These are phyloP conservation scores for Evernia prunastri DNA, from an alignment of 495 filamentous ascomycete species.

Conservation along the genomic window DNA sequence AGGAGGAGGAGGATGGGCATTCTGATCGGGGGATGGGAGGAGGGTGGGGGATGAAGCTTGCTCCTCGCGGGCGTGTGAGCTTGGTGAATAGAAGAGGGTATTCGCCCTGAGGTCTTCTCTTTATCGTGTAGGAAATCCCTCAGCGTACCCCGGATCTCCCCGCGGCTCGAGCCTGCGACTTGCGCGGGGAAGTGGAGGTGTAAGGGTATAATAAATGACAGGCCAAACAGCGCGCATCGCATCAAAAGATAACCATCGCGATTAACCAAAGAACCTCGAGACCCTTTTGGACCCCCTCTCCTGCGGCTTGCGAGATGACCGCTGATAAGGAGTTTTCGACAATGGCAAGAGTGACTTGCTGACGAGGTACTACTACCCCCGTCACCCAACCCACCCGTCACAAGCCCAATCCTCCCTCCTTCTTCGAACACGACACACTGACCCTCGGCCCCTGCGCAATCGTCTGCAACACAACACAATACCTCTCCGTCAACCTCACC, in stretches of 20 bases:
- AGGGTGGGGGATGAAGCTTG: neutral
- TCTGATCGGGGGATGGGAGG: neutral
- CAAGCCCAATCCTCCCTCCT: too few relatives aligned
- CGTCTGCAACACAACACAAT: slow-evolving; percentile 37
- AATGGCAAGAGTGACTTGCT: neutral
- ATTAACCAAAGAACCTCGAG: neutral
- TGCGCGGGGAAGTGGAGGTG: too few relatives aligned
- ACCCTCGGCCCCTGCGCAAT: slow-evolving; percentile 30
- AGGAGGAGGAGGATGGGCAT: neutral
- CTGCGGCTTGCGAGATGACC: neutral
- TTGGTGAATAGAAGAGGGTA: neutral
- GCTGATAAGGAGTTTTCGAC: neutral
- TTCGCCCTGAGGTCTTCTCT: neutral
- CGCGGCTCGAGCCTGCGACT: neutral
- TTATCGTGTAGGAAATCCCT: neutral
- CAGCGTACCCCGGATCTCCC: neutral
- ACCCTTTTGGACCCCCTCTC: neutral
- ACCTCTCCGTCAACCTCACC: slow-evolving; percentile 35
- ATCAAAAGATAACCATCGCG: neutral
- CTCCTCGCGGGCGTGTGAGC: neutral
- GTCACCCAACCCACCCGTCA: neutral
- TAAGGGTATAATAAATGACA: too few relatives aligned
- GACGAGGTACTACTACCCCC: neutral
- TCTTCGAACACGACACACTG: neutral
- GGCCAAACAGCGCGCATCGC: neutral